Base-by-base conservation (phyloP, 305 asterid genomes). In the Plantago coronopus region DNA sequence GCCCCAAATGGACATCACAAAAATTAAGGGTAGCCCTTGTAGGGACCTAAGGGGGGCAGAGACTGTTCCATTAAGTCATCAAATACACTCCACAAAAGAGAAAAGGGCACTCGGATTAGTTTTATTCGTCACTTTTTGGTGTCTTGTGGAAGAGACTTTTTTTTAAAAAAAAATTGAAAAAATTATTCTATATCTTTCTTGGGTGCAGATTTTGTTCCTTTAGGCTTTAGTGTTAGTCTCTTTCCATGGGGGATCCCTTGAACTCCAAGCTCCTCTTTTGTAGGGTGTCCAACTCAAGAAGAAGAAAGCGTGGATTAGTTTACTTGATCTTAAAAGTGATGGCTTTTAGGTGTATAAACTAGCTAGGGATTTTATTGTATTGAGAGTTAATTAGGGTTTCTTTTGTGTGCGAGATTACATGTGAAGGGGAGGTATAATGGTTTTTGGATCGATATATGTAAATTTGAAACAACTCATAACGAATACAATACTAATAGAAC, bases 41-140 rank as follows among this genome's bases (percentile, higher is more conserved):
- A 37, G 78, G 76, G 76, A 54, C 74, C 20, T 12, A 1, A 54
- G 38, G 59, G 29, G 54, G 22, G 63, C 57, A 62, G 60, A 70
- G 63, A 48, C 74, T 75, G 79, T 60, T 74, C 68, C 77, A 70
- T 76, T 68, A 62, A 69, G 76, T 66, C 76, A 73, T 69, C 69
- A 49, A 34, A 34, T 9, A 61, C 42, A 53, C 73, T 34, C 49
- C 29, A 46, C 54, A 62, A 59, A n/a, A 16, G n/a, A 23, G 22
- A 59, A 29, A 9, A 51, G 50, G 71, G 5, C 23, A 20, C 20
- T 44, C 17, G 16, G 55, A 59, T 69, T 68, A 59, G 45, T 71
- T 61, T 59, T 48, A 55, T 66, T 55, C 57, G 53, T 3, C 66
- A 56, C 75, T 63, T 68, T 71, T 69, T 72, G 67, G 79, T 63